Percentiles rank a stretch among this genome's conserved stretches.
These are phyloP conservation scores for Penicillium sp. DNA, from an alignment of 2,329 filamentous ascomycete genomes.

Conservation along the genomic window DNA sequence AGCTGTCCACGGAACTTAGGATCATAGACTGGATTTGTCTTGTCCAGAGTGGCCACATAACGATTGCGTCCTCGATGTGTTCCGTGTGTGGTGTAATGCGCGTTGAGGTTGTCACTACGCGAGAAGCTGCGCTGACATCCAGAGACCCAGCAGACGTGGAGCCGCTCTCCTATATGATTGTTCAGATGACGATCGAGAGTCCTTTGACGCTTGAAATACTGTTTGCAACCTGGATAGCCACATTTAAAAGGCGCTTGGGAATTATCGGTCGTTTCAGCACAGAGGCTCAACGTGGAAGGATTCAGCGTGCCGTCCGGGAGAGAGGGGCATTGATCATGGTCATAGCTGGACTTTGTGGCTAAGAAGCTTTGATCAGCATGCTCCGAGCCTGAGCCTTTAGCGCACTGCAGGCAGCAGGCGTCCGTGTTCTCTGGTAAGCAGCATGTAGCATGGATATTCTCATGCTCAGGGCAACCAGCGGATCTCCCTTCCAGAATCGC, in stretches of 20 bases:
- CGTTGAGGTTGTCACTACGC: neutral
- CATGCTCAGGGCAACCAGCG: neutral
- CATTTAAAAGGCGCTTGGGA: neutral
- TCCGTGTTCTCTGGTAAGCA: neutral
- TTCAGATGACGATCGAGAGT: neutral
- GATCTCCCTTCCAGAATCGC: neutral
- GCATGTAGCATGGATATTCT: neutral
- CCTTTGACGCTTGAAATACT: neutral
- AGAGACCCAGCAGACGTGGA: neutral
- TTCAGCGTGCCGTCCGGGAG: neutral
- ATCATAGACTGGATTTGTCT: neutral
- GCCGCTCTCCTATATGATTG: neutral
- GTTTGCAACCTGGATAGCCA: neutral
- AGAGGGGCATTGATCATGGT: neutral
- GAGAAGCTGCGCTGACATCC: neutral
- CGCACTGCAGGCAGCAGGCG: neutral
- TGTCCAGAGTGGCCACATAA: constrained; percentile 2
- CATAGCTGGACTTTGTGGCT: neutral
- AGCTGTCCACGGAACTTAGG: neutral
- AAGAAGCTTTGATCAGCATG: neutral
- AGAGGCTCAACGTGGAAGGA: neutral
- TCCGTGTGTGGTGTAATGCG: neutral
- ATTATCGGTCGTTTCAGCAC: neutral
- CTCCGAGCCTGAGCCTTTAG: too few species aligned
- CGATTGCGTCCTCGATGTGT: constrained; percentile 2